phyloP scores from a whole-genome alignment of 768 basidiomycete species.

The Chlorophyllum brunneum region DNA sequence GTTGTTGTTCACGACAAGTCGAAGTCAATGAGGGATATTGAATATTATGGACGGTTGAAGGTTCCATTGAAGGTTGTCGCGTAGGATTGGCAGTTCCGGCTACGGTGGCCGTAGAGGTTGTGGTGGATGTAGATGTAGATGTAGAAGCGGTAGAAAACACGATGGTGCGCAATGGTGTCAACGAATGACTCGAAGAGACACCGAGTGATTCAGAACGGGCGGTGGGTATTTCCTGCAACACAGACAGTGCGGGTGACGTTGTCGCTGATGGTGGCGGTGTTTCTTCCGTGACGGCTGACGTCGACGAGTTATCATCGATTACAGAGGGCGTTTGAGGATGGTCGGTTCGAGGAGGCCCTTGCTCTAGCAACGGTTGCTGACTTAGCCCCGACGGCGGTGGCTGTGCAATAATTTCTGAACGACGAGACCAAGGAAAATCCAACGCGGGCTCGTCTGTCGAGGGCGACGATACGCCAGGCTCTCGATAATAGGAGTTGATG shows the following conservation, averaged over 20 bases:
- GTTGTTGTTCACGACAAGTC: slow-evolving; percentile 1
- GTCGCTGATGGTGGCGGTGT: slow-evolving; percentile 3
- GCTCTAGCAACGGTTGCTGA: background rate
- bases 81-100: slow-evolving; percentile 2
- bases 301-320: slow-evolving; percentile 9
- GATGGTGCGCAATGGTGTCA: slow-evolving; percentile 7
- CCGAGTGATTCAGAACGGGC: slow-evolving; percentile 3
- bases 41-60: background rate
- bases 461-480: background rate
- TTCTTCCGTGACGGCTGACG: slow-evolving; percentile 4
- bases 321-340: background rate
- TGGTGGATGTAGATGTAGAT: background rate
- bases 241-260: background rate
- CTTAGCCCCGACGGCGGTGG: background rate
- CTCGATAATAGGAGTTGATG: slow-evolving; percentile 7
- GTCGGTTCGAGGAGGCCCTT: background rate
- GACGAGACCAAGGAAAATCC: slow-evolving; percentile 1
- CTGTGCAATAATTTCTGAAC: slow-evolving; percentile 2
- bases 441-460: slow-evolving; percentile 2
- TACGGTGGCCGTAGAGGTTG: background rate
- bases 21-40: slow-evolving; percentile 5
- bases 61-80: slow-evolving; percentile 1
- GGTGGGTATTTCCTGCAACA: background rate
- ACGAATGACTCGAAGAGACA: slow-evolving; percentile 3
- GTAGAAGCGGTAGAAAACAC: background rate